Base-by-base conservation (phyloP, 371 early-diverging fungal species). In the Rhizopus sp. region DNA sequence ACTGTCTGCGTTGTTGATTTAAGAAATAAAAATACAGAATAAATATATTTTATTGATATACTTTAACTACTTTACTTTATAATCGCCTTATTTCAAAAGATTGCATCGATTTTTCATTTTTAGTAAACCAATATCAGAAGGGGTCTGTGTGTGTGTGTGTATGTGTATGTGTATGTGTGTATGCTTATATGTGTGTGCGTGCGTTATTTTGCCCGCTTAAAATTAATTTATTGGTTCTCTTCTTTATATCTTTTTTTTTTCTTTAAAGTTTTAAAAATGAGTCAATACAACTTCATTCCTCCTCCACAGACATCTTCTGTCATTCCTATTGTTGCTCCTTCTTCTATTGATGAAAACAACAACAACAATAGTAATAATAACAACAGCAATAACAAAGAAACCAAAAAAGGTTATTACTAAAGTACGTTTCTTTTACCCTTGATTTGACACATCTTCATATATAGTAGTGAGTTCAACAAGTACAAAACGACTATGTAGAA, bases 401-500 rank as follows among this genome's bases (percentile, higher is more conserved):
- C 61, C 57, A n/a, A 44, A 31, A 38, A 50, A 29, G 34, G 48
- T 29, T 40, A 13, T 50, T 58, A 9, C 15, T 0, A 23, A 23
- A 23, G 23, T 23, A 23, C 2, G 23, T 23, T 46, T n/a, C n/a
- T 46, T 8, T 42, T 42, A n/a, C 44, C 30, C 33, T 45, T 37
- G 12, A 50, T 33, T 53, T 23, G 33, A 49, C 15, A 8, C 38
- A 41, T 38, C 48, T 55, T 2, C 41, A 32, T 35, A 13, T 39
- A 48, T 42, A 40, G 17, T 52, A 64, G 56, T 59, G 50, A 66
- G 5, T 37, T 7, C 8, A 7, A 16, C 66, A 46, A 76, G 56
- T 63, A 68, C 73, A 67, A 84, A 78, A 62, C 80, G 90, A 34
- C 68, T 79, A 31, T 93, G 92, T 67, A 81, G 91, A 49, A 90